Evolutionary conservation across 2,329 filamentous ascomycete genomes (phyloP).

Genomic region (Beauveria asiatica): DNA sequence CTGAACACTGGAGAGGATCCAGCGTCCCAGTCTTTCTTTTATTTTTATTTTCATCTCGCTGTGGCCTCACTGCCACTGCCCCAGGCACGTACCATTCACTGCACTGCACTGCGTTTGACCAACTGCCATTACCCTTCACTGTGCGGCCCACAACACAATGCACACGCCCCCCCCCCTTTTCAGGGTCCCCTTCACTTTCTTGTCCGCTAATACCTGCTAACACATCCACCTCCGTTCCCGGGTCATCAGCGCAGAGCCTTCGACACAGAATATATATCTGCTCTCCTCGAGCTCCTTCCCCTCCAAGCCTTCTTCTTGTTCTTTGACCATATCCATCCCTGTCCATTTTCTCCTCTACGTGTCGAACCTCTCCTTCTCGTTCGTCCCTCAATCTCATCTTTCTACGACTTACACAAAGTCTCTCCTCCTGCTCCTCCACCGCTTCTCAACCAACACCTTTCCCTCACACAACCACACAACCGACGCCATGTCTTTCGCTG

Average conservation of each 20-base stretch:
- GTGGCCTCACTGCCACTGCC: background rate
- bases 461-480: constrained; percentile 7
- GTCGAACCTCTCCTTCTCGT: background rate
- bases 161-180: constrained; percentile 2
- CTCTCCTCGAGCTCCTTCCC: background rate
- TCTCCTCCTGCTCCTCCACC: background rate
- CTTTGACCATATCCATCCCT: constrained; percentile 2
- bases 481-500: constrained; percentile 26
- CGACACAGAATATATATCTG: constrained; percentile 9
- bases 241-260: constrained; percentile 5
- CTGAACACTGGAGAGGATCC: background rate
- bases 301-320: background rate
- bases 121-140: background rate
- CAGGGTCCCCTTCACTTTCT: background rate
- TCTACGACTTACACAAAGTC: background rate
- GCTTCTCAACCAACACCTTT: background rate
- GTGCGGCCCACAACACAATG: background rate
- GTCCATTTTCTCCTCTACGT: background rate
- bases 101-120: no score
- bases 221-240: constrained; percentile 6
- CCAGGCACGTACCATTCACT: background rate
- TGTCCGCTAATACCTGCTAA: background rate
- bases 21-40: background rate
- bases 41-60: background rate
- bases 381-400: background rate